Evolutionary conservation across 441 rosid species (phyloP), one percentile per base, ranked within the genome.

Genomic region (Raphanus hybrid): DNA sequence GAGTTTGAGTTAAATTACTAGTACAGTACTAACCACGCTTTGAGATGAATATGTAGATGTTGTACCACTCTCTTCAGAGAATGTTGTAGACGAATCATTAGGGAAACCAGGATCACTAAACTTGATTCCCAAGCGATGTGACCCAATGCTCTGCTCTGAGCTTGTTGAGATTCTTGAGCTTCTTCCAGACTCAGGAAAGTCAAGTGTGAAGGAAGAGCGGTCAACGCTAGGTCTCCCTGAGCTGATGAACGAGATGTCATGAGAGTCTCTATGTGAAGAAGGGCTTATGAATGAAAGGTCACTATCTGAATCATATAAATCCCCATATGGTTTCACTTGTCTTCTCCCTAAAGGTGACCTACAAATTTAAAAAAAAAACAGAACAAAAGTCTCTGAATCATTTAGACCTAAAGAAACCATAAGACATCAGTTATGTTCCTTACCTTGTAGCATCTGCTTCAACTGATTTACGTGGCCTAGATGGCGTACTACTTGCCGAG

Each of bases 191-290:
- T 93, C 96, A 6, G 84, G 76, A 27, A 75, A 34, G 50, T 62
- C 78, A 32, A 91, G 89, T 63, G 75, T 37, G 78, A 76, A 59
- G 85, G 89, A 59, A 39, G 89, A 87, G 0, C 80, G 85, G 2
- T 92, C 97, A 2, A 87, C 86, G 88, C 99, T 96, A 6, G 98
- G 87, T 78, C 98, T 81, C 43, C 84, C 89, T 0, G 98, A 92
- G 88, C 97, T 92, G 62, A 96, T 85, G 80, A 89, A 96, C 7
- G 98, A 93, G 67, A 92, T 86, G 70, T 96, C 97, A 52, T 52
- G 58, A 14, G 87, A 80, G 0, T 92, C 94, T n/a, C 86, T 48
- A 62, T 95, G 95, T 55, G 89, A 77, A 67, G 89, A 75, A 8
- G 89, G 80, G 41, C 89, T 92, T 0, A 76, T 71, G n/a, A 81